Conservation (phyloP, 495 filamentous ascomycete species). For the Apiosordaria backusii region DNA sequence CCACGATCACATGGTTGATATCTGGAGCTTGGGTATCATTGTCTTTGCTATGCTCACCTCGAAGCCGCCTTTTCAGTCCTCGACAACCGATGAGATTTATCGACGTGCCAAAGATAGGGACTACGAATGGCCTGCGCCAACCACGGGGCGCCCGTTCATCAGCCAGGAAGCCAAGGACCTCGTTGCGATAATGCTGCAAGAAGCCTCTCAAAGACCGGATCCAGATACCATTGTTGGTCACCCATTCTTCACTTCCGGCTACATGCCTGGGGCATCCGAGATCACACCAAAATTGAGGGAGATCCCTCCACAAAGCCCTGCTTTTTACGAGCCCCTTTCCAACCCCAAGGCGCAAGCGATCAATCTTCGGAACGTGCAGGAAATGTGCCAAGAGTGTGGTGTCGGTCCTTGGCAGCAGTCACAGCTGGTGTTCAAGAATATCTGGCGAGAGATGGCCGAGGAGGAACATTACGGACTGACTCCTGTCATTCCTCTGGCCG, state of each 20-base stretch:
- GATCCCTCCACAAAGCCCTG: slow-evolving; percentile 39
- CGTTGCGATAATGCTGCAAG: slow-evolving; percentile 69
- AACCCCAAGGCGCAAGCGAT: slow-evolving; percentile 23
- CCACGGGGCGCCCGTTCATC: slow-evolving; percentile 48
- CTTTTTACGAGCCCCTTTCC: slow-evolving; percentile 37
- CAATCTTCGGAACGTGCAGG: slow-evolving; percentile 37
- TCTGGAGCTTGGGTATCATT: slow-evolving; percentile 96
- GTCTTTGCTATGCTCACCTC: slow-evolving; percentile 91
- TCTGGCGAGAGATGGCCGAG: slow-evolving; percentile 64
- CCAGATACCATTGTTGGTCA: slow-evolving; percentile 81
- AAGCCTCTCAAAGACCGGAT: slow-evolving; percentile 69
- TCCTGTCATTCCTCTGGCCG: slow-evolving; percentile 64
- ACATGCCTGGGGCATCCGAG: slow-evolving; percentile 50
- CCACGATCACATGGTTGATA: slow-evolving; percentile 86
- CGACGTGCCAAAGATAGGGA: slow-evolving; percentile 65
- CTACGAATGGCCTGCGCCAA: slow-evolving; percentile 70
- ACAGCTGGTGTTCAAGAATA: slow-evolving; percentile 49
- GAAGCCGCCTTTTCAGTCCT: slow-evolving; percentile 84
- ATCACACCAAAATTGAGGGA: slow-evolving; percentile 51
- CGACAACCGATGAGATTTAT: slow-evolving; percentile 83
- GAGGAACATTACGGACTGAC: slow-evolving; percentile 69
- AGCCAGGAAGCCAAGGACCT: slow-evolving; percentile 68
- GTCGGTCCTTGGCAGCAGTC: slow-evolving; percentile 49
- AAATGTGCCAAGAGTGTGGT: slow-evolving; percentile 43
- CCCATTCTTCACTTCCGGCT: slow-evolving; percentile 68